Base-by-base conservation (phyloP, 768 basidiomycete genomes). In the Terana coerulea region DNA sequence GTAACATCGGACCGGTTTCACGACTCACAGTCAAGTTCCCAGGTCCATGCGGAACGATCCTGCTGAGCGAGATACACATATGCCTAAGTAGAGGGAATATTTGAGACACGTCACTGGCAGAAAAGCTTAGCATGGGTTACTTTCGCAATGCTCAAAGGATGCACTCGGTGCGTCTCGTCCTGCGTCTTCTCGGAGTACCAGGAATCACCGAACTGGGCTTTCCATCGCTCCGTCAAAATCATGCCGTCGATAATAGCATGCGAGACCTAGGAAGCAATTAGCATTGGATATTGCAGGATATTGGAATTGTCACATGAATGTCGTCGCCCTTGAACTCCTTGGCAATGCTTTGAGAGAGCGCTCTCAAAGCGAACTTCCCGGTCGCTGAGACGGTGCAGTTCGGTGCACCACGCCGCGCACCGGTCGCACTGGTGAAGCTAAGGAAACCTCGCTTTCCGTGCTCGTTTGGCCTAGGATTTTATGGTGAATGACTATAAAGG, bases 261-360 rank as follows among this genome's bases (percentile, higher is more conserved):
- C 8, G 83, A 75, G 44, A 85, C 76, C 80, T 81, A 51, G n/a
- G 9, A n/a, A 34, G 33, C n/a, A 10, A n/a, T 34, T 9, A 34
- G 39, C 3, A 56, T 74, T 44, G n/a, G n/a, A n/a, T n/a, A n/a
- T n/a, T n/a, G n/a, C n/a, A n/a, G n/a, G n/a, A n/a, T n/a, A 22
- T n/a, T 3, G 24, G 22, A 26, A 21, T 14, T 45, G n/a, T n/a
- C 17, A 83, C 87, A 65, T 89, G 86, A 44, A 89, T 88, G 59
- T 87, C 82, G 35, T 87, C 69, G 64, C 81, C 81, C 22, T 81
- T 80, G 60, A 87, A 88, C 60, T 89, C 86, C 65, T 88, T 88
- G 7, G 80, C 78, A 60, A 88, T 65, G 57, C 85, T 86, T 68
- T 89, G 87, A 0, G 79, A 77, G 40, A 89, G 69, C 0, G 81